Conservation (phyloP, 108 stramenopile genomes). For the Schizochytrium sp. region DNA sequence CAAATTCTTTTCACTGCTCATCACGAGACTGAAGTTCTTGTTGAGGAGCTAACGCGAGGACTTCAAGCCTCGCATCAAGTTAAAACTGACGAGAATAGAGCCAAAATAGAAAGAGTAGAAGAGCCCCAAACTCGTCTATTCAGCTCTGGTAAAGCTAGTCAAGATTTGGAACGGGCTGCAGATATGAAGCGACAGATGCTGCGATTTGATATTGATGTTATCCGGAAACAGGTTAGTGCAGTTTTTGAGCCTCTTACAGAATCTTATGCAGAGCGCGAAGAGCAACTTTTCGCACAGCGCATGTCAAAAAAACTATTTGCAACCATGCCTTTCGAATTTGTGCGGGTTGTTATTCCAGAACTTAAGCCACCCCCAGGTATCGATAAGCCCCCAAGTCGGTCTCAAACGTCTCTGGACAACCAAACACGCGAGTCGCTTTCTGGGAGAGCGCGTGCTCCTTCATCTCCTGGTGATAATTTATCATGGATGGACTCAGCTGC, state of each 20-base stretch:
- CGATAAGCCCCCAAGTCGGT: not conserved
- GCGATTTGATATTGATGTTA: not conserved
- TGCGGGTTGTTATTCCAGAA: conserved; percentile 26
- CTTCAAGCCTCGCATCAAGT: not conserved
- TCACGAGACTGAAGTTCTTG: not conserved
- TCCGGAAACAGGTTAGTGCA: not conserved
- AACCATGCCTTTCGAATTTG: not conserved
- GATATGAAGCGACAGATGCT: not conserved
- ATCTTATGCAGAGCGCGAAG: conserved; percentile 34
- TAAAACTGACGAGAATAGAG: too few relatives aligned
- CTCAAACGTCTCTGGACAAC: not conserved
- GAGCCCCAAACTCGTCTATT: too few relatives aligned
- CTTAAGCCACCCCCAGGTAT: conserved; percentile 25
- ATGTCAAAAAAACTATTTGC: conserved; percentile 21
- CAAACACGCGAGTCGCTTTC: too few relatives aligned
- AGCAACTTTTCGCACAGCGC: conserved; percentile 41
- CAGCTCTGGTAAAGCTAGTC: not conserved
- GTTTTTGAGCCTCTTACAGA: conserved; percentile 44
- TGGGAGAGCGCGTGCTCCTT: too few relatives aligned
- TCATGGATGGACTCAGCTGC: too few relatives aligned
- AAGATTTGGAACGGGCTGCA: not conserved
- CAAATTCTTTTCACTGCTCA: conserved; percentile 53
- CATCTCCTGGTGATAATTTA: too few relatives aligned
- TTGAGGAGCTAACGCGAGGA: not conserved
- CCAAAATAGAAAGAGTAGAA: too few relatives aligned